These are phyloP conservation scores for Fusarium luffae DNA, from an alignment of 2,329 filamentous ascomycete species.

Conservation along the genomic window DNA sequence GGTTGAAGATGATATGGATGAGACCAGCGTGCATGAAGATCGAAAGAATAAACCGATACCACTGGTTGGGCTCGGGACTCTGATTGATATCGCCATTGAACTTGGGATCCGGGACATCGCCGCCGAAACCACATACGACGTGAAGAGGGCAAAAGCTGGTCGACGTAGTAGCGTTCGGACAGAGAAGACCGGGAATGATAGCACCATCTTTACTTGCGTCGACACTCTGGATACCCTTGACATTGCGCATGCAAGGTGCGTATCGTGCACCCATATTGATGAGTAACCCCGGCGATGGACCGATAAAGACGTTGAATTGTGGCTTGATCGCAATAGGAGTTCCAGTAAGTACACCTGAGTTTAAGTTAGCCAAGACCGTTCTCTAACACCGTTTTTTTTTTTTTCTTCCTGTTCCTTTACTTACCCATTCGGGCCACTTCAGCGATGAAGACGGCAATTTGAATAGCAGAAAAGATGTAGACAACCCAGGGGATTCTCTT, in stretches of 20 bases:
- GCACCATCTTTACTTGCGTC: conserved; percentile 22
- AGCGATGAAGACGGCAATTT: conserved; percentile 87
- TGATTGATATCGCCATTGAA: conserved; percentile 63
- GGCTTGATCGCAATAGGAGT: conserved; percentile 83
- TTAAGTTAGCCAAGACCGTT: conserved; percentile 20
- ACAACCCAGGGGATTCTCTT: conserved; percentile 81
- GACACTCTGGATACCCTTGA: conserved; percentile 70
- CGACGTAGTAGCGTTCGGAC: conserved; percentile 79
- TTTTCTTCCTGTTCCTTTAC: conserved; percentile 41
- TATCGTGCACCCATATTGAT: conserved; percentile 98
- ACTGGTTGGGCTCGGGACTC: conserved; percentile 82
- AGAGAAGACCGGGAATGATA: conserved; percentile 71
- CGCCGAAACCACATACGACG: conserved; percentile 84
- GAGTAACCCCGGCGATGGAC: conserved; percentile 86
- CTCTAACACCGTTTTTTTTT: neutral
- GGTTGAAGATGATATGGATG: conserved; percentile 95
- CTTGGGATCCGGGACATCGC: conserved; percentile 71
- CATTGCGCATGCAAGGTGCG: conserved; percentile 93
- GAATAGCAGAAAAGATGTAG: conserved; percentile 79
- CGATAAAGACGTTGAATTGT: conserved; percentile 96
- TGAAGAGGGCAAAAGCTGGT: conserved; percentile 75
- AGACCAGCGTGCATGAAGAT: conserved; percentile 96
- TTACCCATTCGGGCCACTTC: conserved; percentile 87
- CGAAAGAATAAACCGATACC: conserved; percentile 95
- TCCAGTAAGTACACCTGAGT: conserved; percentile 76